These are phyloP conservation scores for Fusarium sp. DNA, from an alignment of 2,329 filamentous ascomycete species.

Conservation along the genomic window DNA sequence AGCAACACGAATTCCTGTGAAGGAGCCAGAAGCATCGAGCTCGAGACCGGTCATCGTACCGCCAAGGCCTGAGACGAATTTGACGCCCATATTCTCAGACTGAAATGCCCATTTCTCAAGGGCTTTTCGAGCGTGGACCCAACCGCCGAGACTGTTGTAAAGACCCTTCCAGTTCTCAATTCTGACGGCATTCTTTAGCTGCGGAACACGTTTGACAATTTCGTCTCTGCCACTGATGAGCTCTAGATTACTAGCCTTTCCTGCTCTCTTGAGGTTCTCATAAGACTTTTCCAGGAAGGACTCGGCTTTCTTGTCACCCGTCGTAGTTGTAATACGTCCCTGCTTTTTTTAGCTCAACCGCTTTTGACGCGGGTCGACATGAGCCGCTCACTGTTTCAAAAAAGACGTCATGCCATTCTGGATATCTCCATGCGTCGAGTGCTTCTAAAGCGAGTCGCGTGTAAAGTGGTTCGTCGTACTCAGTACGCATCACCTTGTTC, in stretches of 20 bases:
- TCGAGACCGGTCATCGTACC: background rate
- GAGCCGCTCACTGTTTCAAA: background rate
- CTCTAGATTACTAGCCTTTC: background rate
- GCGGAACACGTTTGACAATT: background rate
- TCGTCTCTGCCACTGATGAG: background rate
- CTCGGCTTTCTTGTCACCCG: background rate
- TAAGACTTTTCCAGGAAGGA: background rate
- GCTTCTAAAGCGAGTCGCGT: background rate
- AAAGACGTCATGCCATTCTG: background rate
- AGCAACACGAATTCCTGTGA: background rate
- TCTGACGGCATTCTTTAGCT: background rate
- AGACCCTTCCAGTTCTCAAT: constrained; percentile 12
- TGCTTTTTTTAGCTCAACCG: background rate
- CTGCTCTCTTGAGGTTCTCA: background rate
- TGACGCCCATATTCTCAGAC: background rate
- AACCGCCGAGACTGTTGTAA: background rate
- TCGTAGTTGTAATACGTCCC: constrained; percentile 2
- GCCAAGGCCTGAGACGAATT: background rate
- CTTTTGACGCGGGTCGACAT: too few species aligned
- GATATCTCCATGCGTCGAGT: background rate
- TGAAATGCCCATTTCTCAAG: background rate
- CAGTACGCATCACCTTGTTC: constrained; percentile 28
- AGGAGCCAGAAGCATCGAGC: background rate
- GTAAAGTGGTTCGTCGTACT: constrained; percentile 6
- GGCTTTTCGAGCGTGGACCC: constrained; percentile 2